A percentile compares a stretch with the other conserved stretches of the same genome.
Evolutionary conservation across 2,329 filamentous ascomycete genomes (phyloP).

Genomic region (Didymella pomorum): DNA sequence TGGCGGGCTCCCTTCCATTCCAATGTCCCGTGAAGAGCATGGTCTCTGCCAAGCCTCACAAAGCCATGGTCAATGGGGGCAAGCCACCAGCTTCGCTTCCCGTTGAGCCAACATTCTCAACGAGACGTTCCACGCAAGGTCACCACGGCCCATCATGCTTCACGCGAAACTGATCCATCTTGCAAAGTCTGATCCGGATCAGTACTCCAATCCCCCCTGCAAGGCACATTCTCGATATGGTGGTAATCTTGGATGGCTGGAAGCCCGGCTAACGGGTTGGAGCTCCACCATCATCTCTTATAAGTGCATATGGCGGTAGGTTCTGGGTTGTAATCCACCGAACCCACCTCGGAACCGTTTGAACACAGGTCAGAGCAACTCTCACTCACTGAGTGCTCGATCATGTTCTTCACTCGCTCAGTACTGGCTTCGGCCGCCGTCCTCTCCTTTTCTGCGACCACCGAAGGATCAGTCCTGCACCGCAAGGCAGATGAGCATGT

Average conservation of each 20-base stretch:
- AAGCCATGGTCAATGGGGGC: conserved; percentile 25
- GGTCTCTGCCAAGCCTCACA: conserved; percentile 31
- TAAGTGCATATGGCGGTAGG: conserved; percentile 36
- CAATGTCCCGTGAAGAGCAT: conserved; percentile 31
- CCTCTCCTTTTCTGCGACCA: conserved; percentile 39
- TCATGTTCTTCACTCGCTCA: conserved; percentile 47
- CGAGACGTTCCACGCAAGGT: conserved; percentile 39
- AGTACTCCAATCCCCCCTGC: conserved; percentile 43
- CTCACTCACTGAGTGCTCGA: conserved; percentile 47
- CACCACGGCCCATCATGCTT: conserved; percentile 32
- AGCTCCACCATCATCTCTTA: conserved; percentile 27
- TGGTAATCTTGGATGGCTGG: conserved; percentile 40
- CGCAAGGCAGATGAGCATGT: conserved; percentile 19
- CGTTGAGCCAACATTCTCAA: conserved; percentile 35
- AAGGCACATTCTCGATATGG: conserved; percentile 47
- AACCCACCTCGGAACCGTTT: conserved; percentile 27
- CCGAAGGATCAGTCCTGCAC: conserved; percentile 31
- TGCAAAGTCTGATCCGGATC: conserved; percentile 34
- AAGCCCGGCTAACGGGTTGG: conserved; percentile 26
- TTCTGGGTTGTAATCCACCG: conserved; percentile 19
- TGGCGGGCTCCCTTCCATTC: conserved; percentile 38
- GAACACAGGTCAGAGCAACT: conserved; percentile 38
- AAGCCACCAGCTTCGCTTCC: conserved; percentile 32
- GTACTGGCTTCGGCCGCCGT: conserved; percentile 41
- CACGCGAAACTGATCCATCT: conserved; percentile 39